Base-by-base conservation (phyloP, 2,329 filamentous ascomycete genomes). In the Keithomyces neogunnii region DNA sequence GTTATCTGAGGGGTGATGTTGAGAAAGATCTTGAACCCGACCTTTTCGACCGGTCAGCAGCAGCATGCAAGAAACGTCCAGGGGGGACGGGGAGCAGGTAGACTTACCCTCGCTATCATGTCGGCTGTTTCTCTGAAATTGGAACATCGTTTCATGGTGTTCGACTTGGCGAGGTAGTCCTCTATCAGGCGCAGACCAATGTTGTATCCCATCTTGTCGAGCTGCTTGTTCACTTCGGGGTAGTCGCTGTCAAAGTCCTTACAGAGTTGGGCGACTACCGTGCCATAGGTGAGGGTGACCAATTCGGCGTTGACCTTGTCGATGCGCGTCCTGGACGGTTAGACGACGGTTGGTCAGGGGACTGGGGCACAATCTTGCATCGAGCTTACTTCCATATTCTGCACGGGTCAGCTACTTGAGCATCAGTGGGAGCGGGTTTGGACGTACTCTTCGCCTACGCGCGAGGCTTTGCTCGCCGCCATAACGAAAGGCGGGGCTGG, bases 191-290 rank as follows among this genome's bases (percentile, higher is more conserved):
- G 88, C 64, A 97, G 77, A 31, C 93, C 93, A 57, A 99, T 99
- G 64, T 97, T 97, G 73, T 97, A 96, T 51, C 93, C 93, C 93
- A 99, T 99, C 73, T 92, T 95, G 66, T 99, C 93, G 44, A 99
- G 80, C 69, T 99, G 93, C 69, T 92, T 90, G 73, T 99, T 99
- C 66, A 99, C 92, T 68, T 97, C 90, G 48, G 82, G 76, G 66
- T 99, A 99, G 72, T 97, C 89, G 62, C 82, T 85, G 61, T 96
- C 90, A 67, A 92, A 96, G 74, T 99, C 93, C 69, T 92, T 92
- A 75, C 92, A 97, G 58, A 99, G 77, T 69, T 97, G 92, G 52
- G 90, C 88, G 52, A 99, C 93, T 56, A 99, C 95, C 29, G 93
- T 97, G 64, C 93, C 93, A 69, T 99, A 99, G 33, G 93, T 99